Percentiles rank a stretch among this genome's conserved stretches.
Conservation (phyloP, 441 rosid genomes). For the Mallotus repandus region DNA sequence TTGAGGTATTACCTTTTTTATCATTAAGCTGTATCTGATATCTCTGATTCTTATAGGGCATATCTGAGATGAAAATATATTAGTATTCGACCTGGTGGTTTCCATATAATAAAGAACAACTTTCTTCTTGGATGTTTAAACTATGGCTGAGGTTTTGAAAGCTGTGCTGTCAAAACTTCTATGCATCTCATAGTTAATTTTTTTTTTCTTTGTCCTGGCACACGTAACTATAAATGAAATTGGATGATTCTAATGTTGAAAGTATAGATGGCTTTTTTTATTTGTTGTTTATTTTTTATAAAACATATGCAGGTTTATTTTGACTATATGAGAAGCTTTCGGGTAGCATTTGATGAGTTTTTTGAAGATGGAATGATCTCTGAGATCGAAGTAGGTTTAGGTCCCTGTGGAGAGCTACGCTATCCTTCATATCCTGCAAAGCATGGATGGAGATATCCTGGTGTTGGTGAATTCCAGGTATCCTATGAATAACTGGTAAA, state of each 20-base stretch:
- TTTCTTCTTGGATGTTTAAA: not conserved
- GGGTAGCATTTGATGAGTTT: conserved; percentile 79
- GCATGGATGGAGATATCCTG: conserved; percentile 98
- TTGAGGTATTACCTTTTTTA: conserved; percentile 62
- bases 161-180: not conserved
- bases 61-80: conserved; percentile 5
- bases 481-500: conserved; percentile 15
- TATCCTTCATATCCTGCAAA: conserved; percentile 96
- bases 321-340: conserved; percentile 97
- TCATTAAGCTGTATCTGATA: not conserved
- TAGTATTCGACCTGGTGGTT: not conserved
- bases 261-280: not conserved
- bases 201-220: not conserved
- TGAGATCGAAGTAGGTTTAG: conserved; percentile 89
- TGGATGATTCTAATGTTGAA: conserved; percentile 4
- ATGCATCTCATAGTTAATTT: not conserved
- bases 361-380: conserved; percentile 71
- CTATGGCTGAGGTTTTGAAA: conserved; percentile 7
- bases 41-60: not conserved
- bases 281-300: not conserved
- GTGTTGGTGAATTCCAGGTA: conserved; percentile 97
- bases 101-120: not conserved
- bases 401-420: conserved; percentile 94
- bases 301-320: conserved; percentile 74
- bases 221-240: not conserved